A percentile compares a stretch with the other conserved stretches of the same genome.
These are phyloP conservation scores for Phellopilus nigrolimitatus DNA, from an alignment of 1,284 basidiomycete species.

Conservation along the genomic window DNA sequence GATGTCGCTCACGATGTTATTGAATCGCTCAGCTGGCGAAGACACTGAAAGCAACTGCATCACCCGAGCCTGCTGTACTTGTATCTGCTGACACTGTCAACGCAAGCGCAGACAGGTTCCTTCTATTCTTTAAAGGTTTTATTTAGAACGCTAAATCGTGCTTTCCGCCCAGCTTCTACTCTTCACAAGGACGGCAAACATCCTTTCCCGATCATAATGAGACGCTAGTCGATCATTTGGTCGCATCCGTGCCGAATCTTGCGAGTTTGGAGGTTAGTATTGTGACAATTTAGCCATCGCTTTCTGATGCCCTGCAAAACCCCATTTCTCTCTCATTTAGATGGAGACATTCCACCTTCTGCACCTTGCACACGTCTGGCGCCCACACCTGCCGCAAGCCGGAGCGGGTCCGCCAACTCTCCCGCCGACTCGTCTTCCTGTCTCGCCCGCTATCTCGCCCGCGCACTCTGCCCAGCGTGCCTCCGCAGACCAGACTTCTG, in stretches of 20 bases:
- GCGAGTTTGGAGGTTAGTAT: slow-evolving; percentile 61
- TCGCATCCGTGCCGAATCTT: slow-evolving; percentile 43
- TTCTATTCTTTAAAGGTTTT: slow-evolving; percentile 18
- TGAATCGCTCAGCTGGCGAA: slow-evolving; percentile 10
- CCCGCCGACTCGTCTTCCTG: slow-evolving; percentile 22
- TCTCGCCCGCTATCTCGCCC: slow-evolving; percentile 32
- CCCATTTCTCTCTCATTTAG: slow-evolving; percentile 32
- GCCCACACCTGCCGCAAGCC: slow-evolving; percentile 20
- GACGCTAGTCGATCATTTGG: slow-evolving; percentile 56
- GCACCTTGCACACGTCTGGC: slow-evolving; percentile 64
- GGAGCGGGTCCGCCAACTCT: slow-evolving; percentile 26
- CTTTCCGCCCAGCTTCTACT: slow-evolving; percentile 61
- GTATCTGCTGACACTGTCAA: slow-evolving; percentile 53
- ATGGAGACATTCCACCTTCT: slow-evolving; percentile 81
- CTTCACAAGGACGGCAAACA: slow-evolving; percentile 77
- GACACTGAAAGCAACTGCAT: slow-evolving; percentile 44
- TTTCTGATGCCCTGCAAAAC: neutral
- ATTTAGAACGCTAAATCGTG: slow-evolving; percentile 6
- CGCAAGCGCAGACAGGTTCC: slow-evolving; percentile 72
- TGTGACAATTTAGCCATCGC: slow-evolving; percentile 1
- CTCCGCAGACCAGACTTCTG: slow-evolving; percentile 23
- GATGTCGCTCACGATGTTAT: slow-evolving; percentile 3
- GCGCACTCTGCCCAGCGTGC: slow-evolving; percentile 24
- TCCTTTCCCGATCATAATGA: slow-evolving; percentile 76
- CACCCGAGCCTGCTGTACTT: slow-evolving; percentile 25